A percentile compares a stretch with the other conserved stretches of the same genome.
These are phyloP conservation scores for Calonectria pauciramosa DNA, from an alignment of 2,329 filamentous ascomycete genomes.

Conservation along the genomic window DNA sequence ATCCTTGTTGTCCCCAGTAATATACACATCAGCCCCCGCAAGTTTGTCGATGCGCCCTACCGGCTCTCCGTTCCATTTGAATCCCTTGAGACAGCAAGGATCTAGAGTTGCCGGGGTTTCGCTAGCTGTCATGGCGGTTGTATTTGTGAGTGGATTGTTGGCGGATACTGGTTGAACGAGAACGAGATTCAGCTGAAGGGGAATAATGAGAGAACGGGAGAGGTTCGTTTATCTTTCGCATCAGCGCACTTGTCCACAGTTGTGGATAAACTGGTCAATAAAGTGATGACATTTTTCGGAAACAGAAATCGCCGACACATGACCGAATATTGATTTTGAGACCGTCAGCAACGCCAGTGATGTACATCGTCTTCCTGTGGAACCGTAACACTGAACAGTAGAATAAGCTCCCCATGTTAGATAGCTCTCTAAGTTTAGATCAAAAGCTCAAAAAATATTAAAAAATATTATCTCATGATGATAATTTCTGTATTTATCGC, in stretches of 20 bases:
- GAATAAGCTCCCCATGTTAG: not conserved
- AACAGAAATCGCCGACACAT: not conserved
- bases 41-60: conserved; percentile 51
- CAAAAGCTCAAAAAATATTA: no score
- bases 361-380: not conserved
- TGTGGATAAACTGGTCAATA: not conserved
- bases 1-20: conserved; percentile 51
- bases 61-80: conserved; percentile 57
- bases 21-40: conserved; percentile 51
- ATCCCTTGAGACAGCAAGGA: conserved; percentile 52
- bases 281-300: not conserved
- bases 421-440: not conserved
- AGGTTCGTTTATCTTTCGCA: no score
- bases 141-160: not conserved
- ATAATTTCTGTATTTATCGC: not conserved
- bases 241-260: no score
- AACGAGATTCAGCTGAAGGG: not conserved
- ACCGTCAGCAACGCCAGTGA: not conserved
- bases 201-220: not conserved
- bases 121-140: not conserved
- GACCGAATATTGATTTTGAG: not conserved
- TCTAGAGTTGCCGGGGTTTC: conserved; percentile 17
- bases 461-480: no score
- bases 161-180: not conserved
- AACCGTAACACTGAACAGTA: not conserved